Evolutionary conservation across 2,329 filamentous ascomycete species (phyloP).

Genomic region (Lecanicillium sp.): DNA sequence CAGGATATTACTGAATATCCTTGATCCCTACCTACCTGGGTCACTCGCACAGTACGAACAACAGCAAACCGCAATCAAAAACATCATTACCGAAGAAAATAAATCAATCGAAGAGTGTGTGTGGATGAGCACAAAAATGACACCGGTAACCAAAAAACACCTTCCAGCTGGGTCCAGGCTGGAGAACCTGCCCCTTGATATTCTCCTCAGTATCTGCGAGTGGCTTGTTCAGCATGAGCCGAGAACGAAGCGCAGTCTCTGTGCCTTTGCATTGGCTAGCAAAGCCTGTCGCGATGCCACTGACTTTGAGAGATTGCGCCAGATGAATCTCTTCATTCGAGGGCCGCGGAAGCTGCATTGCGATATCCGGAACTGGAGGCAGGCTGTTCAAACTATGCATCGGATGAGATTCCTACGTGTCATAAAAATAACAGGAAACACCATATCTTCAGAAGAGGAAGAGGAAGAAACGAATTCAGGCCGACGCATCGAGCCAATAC

Average conservation of each 20-base stretch:
- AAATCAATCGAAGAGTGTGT: too few species aligned
- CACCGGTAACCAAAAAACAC: too few species aligned
- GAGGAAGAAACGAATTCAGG: background rate
- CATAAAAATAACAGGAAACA: conserved; percentile 5
- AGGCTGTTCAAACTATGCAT: background rate
- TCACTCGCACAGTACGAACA: too few species aligned
- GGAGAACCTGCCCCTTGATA: conserved; percentile 1
- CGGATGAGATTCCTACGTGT: background rate
- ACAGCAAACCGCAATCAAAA: too few species aligned
- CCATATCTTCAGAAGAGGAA: conserved; percentile 1
- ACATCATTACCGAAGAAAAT: too few species aligned
- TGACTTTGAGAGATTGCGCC: background rate
- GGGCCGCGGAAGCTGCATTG: conserved; percentile 5
- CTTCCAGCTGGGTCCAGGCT: background rate
- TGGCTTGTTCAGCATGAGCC: conserved; percentile 3
- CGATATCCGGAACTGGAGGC: conserved; percentile 2
- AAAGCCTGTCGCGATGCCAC: conserved; percentile 4
- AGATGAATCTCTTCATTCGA: background rate
- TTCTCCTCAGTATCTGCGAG: conserved; percentile 1
- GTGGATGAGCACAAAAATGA: too few species aligned
- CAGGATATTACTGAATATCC: too few species aligned
- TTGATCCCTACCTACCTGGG: too few species aligned
- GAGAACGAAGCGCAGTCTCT: conserved; percentile 6
- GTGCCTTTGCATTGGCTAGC: conserved; percentile 6
- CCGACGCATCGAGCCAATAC: too few species aligned